Conservation (phyloP, 192 early-diverging fungal genomes). For the Rhizophagus sp. region DNA sequence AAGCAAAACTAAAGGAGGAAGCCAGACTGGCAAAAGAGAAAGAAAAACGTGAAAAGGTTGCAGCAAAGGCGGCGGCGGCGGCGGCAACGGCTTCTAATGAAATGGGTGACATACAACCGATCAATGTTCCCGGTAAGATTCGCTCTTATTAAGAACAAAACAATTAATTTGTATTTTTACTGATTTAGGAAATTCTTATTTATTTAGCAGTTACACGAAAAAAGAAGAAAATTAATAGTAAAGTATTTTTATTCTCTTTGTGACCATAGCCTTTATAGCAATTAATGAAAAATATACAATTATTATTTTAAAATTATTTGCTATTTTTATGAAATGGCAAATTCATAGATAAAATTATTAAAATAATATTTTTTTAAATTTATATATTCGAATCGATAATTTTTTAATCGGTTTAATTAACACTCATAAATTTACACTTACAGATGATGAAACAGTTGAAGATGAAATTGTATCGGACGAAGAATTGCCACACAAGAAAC, state of each 20-base stretch:
- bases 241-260: not conserved
- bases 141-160: not conserved
- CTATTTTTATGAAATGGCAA: not conserved
- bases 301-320: no score
- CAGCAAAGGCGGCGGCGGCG: not conserved
- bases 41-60: conserved; percentile 20
- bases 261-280: no score
- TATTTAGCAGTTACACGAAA: conserved; percentile 3
- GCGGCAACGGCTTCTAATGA: not conserved
- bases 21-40: conserved; percentile 25
- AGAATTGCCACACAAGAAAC: conserved; percentile 15
- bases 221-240: conserved; percentile 23
- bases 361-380: no score
- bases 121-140: not conserved
- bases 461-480: conserved; percentile 11
- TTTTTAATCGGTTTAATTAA: no score
- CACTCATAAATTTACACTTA: not conserved
- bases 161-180: not conserved
- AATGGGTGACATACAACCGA: not conserved
- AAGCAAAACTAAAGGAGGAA: conserved; percentile 16
- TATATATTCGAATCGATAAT: no score
- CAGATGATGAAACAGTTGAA: conserved; percentile 10
- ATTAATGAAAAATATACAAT: no score
- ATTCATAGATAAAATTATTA: not conserved
- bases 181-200: not conserved